Base-by-base conservation (phyloP, 1,139 yeast genomes). In the Kodamaea sp. region DNA sequence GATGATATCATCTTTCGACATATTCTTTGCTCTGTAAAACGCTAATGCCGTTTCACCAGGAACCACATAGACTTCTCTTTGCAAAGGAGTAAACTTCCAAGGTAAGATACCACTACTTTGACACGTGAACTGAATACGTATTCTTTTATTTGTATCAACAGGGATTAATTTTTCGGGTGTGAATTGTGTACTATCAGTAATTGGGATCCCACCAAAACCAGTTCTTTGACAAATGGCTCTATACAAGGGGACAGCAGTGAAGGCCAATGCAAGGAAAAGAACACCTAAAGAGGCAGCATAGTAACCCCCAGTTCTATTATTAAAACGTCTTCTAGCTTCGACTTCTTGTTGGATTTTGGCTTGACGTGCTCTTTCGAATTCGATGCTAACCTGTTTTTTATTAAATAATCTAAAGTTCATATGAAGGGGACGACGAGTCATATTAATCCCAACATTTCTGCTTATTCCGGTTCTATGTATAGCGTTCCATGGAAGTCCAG, bases 41-140 rank as follows among this genome's bases (percentile, higher is more conserved):
- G 97, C 97, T 47, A 92, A 68, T 0, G 98, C 98, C 1, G 98
- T 92, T 62, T 94, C 99, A 20, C 99, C 99, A 0, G 99, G 99
- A 9, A 89, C 81, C 15, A 94, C 87, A 52, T 81, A 80, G 5
- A 94, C 98, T 60, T 90, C 96, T 49, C 94, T 73, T 59, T 92
- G 98, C 60, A 88, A 92, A 7, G 99, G 98, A 15, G 83, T 79
- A 63, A 94, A 92, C 50, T 80, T 84, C 99, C 99, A 94, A 4
- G 98, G 98, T 50, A 94, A 71, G 32, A 87, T 76, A 10, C 92
- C 87, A 1, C 96, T 86, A 1, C 94, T 88, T 58, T 89, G 97
- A 35, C 96, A 87, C 7, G 96, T 87, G 57, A 94, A 94, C 12
- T 84, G 79, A 8, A 94, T 78, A 44, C 87, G 70, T 42, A 94